A percentile compares a stretch with the other conserved stretches of the same genome.
phyloP scores from a whole-genome alignment of 2,329 filamentous ascomycete genomes.

The Cordyceps militaris region DNA sequence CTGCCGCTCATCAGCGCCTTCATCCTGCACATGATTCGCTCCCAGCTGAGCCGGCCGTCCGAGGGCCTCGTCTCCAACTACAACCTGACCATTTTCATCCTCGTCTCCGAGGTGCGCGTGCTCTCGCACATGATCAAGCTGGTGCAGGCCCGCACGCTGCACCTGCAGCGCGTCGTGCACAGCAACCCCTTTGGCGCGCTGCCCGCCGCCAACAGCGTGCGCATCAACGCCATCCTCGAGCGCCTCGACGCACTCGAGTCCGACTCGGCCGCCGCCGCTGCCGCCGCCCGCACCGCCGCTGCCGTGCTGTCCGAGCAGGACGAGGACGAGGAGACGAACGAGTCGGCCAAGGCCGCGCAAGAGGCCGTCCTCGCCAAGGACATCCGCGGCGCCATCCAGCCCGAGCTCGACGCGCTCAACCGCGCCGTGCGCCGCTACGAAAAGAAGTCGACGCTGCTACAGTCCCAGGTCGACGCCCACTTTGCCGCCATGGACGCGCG shows the following conservation, averaged over 20 bases:
- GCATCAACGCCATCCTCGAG: conserved; percentile 51
- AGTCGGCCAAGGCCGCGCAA: conserved; percentile 30
- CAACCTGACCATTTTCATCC: conserved; percentile 83
- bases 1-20: conserved; percentile 75
- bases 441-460: conserved; percentile 71
- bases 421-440: conserved; percentile 86
- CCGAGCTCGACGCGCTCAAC: conserved; percentile 81
- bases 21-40: conserved; percentile 72
- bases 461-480: conserved; percentile 68
- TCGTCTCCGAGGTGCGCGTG: conserved; percentile 80
- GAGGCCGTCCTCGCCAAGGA: conserved; percentile 44
- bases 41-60: conserved; percentile 72
- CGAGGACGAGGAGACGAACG: conserved; percentile 20
- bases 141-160: conserved; percentile 69
- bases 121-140: conserved; percentile 75
- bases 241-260: conserved; percentile 66
- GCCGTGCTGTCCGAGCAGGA: conserved; percentile 21
- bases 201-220: conserved; percentile 26
- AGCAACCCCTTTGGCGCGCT: conserved; percentile 37
- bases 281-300: conserved; percentile 26
- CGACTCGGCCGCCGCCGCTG: conserved; percentile 24
- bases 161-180: conserved; percentile 69
- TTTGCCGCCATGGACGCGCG: conserved; percentile 65
- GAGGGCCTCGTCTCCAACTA: conserved; percentile 87
- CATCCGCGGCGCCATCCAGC: conserved; percentile 60